A percentile compares a stretch with the other conserved stretches of the same genome.
These are phyloP conservation scores for Phylloporus arenicola DNA, from an alignment of 768 basidiomycete genomes.

Conservation along the genomic window DNA sequence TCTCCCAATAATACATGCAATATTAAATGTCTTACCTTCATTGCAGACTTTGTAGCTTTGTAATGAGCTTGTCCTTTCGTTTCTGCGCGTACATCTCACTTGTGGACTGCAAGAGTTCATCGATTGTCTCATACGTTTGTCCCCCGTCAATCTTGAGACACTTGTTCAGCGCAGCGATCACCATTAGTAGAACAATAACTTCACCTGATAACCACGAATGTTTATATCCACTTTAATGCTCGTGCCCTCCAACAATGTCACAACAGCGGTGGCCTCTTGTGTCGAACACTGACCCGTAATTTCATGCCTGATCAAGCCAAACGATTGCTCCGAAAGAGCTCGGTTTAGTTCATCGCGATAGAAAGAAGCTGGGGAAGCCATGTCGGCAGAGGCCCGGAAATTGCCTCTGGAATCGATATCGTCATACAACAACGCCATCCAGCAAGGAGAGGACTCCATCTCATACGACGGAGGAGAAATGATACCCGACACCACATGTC, in stretches of 20 bases:
- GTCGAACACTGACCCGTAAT: constrained; percentile 33
- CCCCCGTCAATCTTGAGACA: constrained; percentile 23
- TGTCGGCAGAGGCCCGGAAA: constrained; percentile 6
- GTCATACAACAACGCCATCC: constrained; percentile 28
- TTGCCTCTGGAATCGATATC: constrained; percentile 7
- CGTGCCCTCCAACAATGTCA: constrained; percentile 54
- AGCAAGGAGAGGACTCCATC: constrained; percentile 18
- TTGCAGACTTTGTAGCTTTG: constrained; percentile 43
- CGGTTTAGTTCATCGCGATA: constrained; percentile 45
- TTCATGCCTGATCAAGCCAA: constrained; percentile 47
- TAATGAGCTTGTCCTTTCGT: constrained; percentile 42
- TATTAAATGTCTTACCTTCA: constrained; percentile 8
- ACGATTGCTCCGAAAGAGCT: constrained; percentile 54
- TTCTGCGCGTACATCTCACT: constrained; percentile 51
- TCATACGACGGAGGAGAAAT: neutral
- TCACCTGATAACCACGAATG: constrained; percentile 53
- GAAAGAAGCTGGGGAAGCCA: constrained; percentile 25
- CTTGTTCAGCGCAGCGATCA: constrained; percentile 6
- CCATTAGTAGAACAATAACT: neutral
- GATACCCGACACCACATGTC: constrained; percentile 12
- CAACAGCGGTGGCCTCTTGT: constrained; percentile 47
- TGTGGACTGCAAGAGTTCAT: constrained; percentile 47
- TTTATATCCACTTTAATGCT: constrained; percentile 44
- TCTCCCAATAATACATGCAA: neutral
- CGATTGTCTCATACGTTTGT: constrained; percentile 51